Evolutionary conservation across 805 yeast species (phyloP).

Genomic region (Suhomyces xylopsoci): DNA sequence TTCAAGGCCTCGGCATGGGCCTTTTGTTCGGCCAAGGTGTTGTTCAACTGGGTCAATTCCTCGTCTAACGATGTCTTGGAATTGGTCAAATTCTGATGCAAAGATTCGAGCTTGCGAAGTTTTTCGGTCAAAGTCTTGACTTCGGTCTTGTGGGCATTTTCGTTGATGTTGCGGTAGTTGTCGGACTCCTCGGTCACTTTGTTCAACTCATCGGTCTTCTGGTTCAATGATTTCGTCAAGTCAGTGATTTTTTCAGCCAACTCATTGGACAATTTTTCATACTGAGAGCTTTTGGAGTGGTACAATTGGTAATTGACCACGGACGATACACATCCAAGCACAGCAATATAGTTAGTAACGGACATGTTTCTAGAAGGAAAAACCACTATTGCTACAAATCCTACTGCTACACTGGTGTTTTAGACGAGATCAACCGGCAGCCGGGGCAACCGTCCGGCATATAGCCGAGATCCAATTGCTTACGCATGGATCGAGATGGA

Average conservation of each 20-base stretch:
- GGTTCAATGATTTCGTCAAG: constrained; percentile 6
- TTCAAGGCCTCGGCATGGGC: not conserved
- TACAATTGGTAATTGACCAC: constrained; percentile 19
- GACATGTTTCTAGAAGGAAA: not conserved
- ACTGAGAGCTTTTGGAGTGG: constrained; percentile 15
- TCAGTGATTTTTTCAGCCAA: constrained; percentile 9
- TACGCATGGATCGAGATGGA: not conserved
- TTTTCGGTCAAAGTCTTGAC: constrained; percentile 1
- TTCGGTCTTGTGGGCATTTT: constrained; percentile 9
- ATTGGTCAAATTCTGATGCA: constrained; percentile 3
- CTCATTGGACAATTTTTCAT: constrained; percentile 9
- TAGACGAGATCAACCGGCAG: not conserved
- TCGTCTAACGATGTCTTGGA: constrained; percentile 4
- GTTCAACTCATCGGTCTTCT: constrained; percentile 7
- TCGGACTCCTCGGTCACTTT: constrained; percentile 1
- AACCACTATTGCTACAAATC: not conserved
- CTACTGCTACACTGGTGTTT: not conserved
- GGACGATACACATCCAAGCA: constrained; percentile 18
- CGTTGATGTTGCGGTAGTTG: constrained; percentile 2
- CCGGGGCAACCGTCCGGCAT: not conserved
- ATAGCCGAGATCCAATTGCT: not conserved
- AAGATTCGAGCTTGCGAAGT: constrained; percentile 2
- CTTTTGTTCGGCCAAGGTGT: not conserved
- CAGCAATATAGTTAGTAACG: constrained; percentile 15
- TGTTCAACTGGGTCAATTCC: not conserved